Base-by-base conservation (phyloP, 1,284 basidiomycete species). In the Sphaerobolus stellatus region DNA sequence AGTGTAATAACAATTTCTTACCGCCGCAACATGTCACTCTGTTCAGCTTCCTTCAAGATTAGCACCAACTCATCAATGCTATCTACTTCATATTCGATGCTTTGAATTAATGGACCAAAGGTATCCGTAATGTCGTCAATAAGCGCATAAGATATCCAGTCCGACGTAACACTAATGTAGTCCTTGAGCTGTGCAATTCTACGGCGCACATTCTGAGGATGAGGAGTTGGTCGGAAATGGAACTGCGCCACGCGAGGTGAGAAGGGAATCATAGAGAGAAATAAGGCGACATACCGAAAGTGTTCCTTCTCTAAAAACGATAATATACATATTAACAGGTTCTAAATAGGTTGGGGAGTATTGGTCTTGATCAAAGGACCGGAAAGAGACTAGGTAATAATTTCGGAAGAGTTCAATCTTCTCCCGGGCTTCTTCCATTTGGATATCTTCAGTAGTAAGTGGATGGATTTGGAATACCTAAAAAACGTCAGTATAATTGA, bases 121-220 rank as follows among this genome's bases (percentile, higher is more conserved):
- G 95, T 96, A 71, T 99, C 97, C 53, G 97, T 99, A 68, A 99
- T 99, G 74, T 99, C 97, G 73, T 99, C 97, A 67, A 99, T 99
- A 57, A 99, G 84, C 16, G 97, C 97, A 66, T 99, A 99, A 13
- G 95, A 98, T 64, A 99, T 99, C 97, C 97, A 99, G 74, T 99
- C 97, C 3, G 94, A 97, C 0, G 97, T 98, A 62, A 99, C 97
- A 60, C 85, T 91, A 72, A 99, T 99, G 75, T 98, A 99, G 77
- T 99, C 97, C 69, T 97, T 98, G 60, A 99, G 88, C 71, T 99
- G 97, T 75, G 98, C 98, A 71, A 99, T 99, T 30, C 97, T 91
- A 36, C 96, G 81, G 11, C 97, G 90, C 30, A 99, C 97, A 68
- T 97, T 98, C 67, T 98, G 94, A 2, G 97, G 95, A 67, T 99